Evolutionary conservation across 495 filamentous ascomycete genomes (phyloP).

Genomic region (Immersiella caudata): DNA sequence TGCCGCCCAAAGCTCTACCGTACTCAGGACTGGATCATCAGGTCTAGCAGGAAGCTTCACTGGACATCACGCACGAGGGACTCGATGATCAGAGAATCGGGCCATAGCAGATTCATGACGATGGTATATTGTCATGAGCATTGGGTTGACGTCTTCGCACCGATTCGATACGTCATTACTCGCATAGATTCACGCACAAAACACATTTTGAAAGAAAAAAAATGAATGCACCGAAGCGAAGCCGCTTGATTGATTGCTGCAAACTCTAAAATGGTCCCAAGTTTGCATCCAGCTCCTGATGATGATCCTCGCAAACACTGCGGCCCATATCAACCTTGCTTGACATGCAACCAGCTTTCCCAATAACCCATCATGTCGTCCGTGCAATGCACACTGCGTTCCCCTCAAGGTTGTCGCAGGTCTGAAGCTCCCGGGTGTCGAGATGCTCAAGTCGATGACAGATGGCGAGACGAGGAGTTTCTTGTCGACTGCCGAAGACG

Average conservation of each 20-base stretch:
- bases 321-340: conserved; percentile 32
- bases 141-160: neutral
- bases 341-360: conserved; percentile 35
- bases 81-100: no score
- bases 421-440: conserved; percentile 21
- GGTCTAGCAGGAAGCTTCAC: no score
- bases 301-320: conserved; percentile 25
- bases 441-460: conserved; percentile 24
- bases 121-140: neutral
- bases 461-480: conserved; percentile 28
- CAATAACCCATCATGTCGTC: conserved; percentile 30
- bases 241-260: conserved; percentile 12
- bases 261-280: conserved; percentile 27
- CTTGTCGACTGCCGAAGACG: conserved; percentile 17
- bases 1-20: no score
- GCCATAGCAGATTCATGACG: no score
- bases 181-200: neutral
- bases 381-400: conserved; percentile 22
- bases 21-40: no score
- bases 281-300: conserved; percentile 30
- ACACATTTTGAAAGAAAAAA: neutral
- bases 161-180: neutral
- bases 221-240: conserved; percentile 4
- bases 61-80: no score
- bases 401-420: conserved; percentile 17